Evolutionary conservation across 1,284 basidiomycete genomes (phyloP).

Genomic region (Schizophyllum amplum): DNA sequence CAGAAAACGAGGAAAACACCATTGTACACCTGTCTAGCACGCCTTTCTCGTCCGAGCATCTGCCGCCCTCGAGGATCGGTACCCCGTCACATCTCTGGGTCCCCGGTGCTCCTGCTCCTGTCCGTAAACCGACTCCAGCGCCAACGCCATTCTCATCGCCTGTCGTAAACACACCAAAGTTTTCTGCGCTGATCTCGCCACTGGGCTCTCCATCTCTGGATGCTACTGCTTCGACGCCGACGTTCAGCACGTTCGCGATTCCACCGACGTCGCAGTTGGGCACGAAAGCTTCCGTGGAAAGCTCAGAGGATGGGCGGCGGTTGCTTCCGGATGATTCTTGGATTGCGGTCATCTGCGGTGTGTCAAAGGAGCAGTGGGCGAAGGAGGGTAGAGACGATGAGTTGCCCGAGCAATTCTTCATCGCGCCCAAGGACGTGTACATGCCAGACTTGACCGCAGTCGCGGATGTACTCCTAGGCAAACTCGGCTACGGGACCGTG

Average conservation of each 20-base stretch:
- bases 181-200: background rate
- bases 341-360: constrained; percentile 75
- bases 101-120: constrained; percentile 38
- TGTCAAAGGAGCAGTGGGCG: constrained; percentile 51
- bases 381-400: constrained; percentile 30
- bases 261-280: constrained; percentile 8
- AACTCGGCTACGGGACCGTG: constrained; percentile 69
- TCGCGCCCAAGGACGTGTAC: constrained; percentile 67
- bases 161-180: constrained; percentile 1
- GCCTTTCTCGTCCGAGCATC: background rate
- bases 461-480: constrained; percentile 70
- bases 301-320: constrained; percentile 22
- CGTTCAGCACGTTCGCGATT: constrained; percentile 8
- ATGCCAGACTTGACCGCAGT: constrained; percentile 74
- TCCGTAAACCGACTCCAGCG: constrained; percentile 20
- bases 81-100: constrained; percentile 43
- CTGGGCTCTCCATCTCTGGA: background rate
- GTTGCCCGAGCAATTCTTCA: constrained; percentile 64
- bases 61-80: constrained; percentile 18
- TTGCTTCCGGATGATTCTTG: constrained; percentile 61
- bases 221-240: background rate
- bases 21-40: background rate
- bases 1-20: background rate
- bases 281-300: constrained; percentile 12
- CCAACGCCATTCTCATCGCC: constrained; percentile 9